Percentiles rank a stretch among this genome's conserved stretches.
These are phyloP conservation scores for Pholiota microspora DNA, from an alignment of 768 basidiomycete genomes.

Conservation along the genomic window DNA sequence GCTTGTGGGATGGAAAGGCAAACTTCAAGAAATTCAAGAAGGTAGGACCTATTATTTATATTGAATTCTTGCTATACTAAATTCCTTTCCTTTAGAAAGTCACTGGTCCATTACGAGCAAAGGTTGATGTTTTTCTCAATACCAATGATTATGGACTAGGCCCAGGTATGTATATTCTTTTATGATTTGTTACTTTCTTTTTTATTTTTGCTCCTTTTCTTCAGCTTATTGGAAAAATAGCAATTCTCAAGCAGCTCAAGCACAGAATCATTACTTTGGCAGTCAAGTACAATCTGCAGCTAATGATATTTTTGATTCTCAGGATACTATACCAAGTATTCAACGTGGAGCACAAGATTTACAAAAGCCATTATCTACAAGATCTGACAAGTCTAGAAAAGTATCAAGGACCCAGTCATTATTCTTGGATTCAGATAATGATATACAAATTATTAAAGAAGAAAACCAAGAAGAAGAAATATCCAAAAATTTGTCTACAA, in stretches of 20 bases:
- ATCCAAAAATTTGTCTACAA: slow-evolving; percentile 25
- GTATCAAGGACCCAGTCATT: slow-evolving; percentile 35
- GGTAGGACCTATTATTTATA: slow-evolving; percentile 18
- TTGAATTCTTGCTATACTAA: background rate
- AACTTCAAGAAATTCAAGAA: slow-evolving; percentile 83
- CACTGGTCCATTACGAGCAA: slow-evolving; percentile 23
- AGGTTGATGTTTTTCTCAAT: slow-evolving; percentile 50
- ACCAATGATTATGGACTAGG: slow-evolving; percentile 58
- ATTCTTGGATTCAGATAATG: slow-evolving; percentile 53
- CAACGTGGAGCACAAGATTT: slow-evolving; percentile 15
- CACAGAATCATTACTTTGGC: slow-evolving; percentile 15
- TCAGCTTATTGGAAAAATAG: slow-evolving; percentile 59
- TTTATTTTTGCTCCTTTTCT: slow-evolving; percentile 1
- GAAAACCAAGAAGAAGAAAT: slow-evolving; percentile 23
- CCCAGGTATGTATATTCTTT: slow-evolving; percentile 33
- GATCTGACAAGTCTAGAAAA: slow-evolving; percentile 28
- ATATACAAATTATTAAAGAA: slow-evolving; percentile 19
- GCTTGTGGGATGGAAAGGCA: slow-evolving; percentile 48
- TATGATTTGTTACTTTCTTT: background rate
- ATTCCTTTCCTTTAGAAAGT: slow-evolving; percentile 26
- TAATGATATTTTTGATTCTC: background rate
- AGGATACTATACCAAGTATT: slow-evolving; percentile 22
- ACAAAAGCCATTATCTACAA: slow-evolving; percentile 27
- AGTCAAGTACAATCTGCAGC: slow-evolving; percentile 12
- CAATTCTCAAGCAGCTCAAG: slow-evolving; percentile 22